These are phyloP conservation scores for Candida gorgasii DNA, from an alignment of 805 yeast species.

Conservation along the genomic window DNA sequence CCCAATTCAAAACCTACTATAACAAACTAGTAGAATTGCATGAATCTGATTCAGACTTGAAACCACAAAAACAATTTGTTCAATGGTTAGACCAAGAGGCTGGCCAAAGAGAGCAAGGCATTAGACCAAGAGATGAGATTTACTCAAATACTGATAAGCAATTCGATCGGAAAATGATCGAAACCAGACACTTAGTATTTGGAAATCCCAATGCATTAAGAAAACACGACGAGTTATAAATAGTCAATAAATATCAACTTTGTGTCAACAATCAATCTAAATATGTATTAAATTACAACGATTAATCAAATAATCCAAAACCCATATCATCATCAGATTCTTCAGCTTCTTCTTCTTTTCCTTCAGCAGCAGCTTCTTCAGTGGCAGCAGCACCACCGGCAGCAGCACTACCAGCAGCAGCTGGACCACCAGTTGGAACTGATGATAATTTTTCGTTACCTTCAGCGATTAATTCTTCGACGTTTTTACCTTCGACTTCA, in stretches of 20 bases:
- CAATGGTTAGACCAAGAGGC: conserved; percentile 61
- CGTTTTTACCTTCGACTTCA: conserved; percentile 91
- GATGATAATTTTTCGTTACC: conserved; percentile 97
- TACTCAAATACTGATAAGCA: conserved; percentile 32
- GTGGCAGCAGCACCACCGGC: conserved; percentile 72
- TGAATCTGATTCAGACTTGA: conserved; percentile 25
- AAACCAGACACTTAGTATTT: conserved; percentile 65
- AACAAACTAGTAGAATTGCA: conserved; percentile 33
- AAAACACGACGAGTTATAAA: conserved; percentile 54
- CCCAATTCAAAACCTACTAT: conserved; percentile 45
- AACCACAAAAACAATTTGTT: conserved; percentile 47
- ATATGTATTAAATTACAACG: conserved; percentile 16
- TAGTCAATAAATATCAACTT: conserved; percentile 6
- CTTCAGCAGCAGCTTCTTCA: conserved; percentile 72
- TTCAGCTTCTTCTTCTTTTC: conserved; percentile 65
- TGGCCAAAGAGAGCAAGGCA: conserved; percentile 21
- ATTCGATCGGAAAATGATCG: conserved; percentile 34
- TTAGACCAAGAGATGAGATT: conserved; percentile 31
- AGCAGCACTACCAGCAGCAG: conserved; percentile 72
- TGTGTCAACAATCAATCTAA: neutral
- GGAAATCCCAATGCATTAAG: conserved; percentile 77
- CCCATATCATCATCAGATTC: conserved; percentile 79
- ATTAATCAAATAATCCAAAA: conserved; percentile 46
- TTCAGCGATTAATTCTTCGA: conserved; percentile 86
- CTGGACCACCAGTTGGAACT: conserved; percentile 98